A percentile compares a stretch with the other conserved stretches of the same genome.
phyloP scores from a whole-genome alignment of 2,329 filamentous ascomycete species.

The Penicillium sp. region DNA sequence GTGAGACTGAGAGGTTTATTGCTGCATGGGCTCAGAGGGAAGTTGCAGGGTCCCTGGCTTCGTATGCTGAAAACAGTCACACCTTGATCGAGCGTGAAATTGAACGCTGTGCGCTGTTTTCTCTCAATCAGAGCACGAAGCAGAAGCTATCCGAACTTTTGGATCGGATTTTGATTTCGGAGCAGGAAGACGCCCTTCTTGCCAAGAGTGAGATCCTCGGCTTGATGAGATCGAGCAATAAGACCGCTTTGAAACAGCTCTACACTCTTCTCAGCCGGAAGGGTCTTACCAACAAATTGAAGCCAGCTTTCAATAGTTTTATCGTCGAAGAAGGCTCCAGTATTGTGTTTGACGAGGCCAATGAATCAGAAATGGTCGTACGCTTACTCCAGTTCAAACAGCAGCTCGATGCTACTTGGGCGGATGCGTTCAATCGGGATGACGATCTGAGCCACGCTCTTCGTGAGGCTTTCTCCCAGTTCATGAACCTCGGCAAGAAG shows the following conservation, averaged over 20 bases:
- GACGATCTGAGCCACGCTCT: conserved; percentile 72
- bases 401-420: conserved; percentile 69
- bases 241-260: conserved; percentile 65
- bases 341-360: conserved; percentile 75
- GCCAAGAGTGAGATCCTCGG: conserved; percentile 63
- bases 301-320: conserved; percentile 69
- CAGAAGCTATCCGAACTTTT: conserved; percentile 67
- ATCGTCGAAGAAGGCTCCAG: conserved; percentile 67
- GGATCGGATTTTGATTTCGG: conserved; percentile 65
- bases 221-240: conserved; percentile 65
- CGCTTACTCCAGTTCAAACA: conserved; percentile 75
- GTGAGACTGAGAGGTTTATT: conserved; percentile 64
- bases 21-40: conserved; percentile 63
- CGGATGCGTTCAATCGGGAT: conserved; percentile 69
- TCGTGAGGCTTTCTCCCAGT: conserved; percentile 77
- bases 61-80: conserved; percentile 68
- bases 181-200: conserved; percentile 62
- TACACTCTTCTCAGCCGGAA: conserved; percentile 73
- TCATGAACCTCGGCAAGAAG: conserved; percentile 84
- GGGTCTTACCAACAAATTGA: conserved; percentile 64
- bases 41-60: conserved; percentile 60
- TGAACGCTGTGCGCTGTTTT: conserved; percentile 70
- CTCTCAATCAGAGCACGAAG: conserved; percentile 77
- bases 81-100: conserved; percentile 67
- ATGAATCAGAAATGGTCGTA: conserved; percentile 79